These are phyloP conservation scores for Penicillium crustosum DNA, from an alignment of 2,329 filamentous ascomycete genomes.

Conservation along the genomic window DNA sequence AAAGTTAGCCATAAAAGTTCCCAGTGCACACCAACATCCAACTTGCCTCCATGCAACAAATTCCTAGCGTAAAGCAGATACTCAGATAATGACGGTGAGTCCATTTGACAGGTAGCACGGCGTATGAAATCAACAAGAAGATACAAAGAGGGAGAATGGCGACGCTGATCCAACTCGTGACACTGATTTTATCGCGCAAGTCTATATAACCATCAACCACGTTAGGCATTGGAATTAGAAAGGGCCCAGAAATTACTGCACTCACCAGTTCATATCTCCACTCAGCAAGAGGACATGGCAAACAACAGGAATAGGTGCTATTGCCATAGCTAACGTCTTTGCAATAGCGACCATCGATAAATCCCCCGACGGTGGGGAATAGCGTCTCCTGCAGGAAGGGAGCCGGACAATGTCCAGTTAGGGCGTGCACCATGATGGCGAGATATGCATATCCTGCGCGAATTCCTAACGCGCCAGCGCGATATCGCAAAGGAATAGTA, in stretches of 20 bases:
- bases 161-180: constrained; percentile 82
- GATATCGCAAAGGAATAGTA: constrained; percentile 8
- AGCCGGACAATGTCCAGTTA: constrained; percentile 58
- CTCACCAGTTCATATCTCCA: constrained; percentile 66
- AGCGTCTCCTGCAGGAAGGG: constrained; percentile 67
- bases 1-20: constrained; percentile 12
- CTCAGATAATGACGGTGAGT: constrained; percentile 92
- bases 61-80: constrained; percentile 75
- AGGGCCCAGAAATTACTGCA: not conserved
- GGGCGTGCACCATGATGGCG: constrained; percentile 25
- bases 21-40: not conserved
- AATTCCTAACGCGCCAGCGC: constrained; percentile 27
- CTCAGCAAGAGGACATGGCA: constrained; percentile 84
- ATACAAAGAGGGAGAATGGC: constrained; percentile 68
- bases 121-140: constrained; percentile 78
- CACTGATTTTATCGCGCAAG: constrained; percentile 58
- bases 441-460: constrained; percentile 18
- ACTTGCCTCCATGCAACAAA: constrained; percentile 76
- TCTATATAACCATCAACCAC: constrained; percentile 29
- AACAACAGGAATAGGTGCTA: constrained; percentile 66
- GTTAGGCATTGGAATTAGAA: constrained; percentile 11
- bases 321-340: constrained; percentile 45
- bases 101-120: constrained; percentile 77
- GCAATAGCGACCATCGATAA: constrained; percentile 62
- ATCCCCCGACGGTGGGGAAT: constrained; percentile 64